Conservation (phyloP, 2,329 filamentous ascomycete genomes). For the Penicillium sumatraense region DNA sequence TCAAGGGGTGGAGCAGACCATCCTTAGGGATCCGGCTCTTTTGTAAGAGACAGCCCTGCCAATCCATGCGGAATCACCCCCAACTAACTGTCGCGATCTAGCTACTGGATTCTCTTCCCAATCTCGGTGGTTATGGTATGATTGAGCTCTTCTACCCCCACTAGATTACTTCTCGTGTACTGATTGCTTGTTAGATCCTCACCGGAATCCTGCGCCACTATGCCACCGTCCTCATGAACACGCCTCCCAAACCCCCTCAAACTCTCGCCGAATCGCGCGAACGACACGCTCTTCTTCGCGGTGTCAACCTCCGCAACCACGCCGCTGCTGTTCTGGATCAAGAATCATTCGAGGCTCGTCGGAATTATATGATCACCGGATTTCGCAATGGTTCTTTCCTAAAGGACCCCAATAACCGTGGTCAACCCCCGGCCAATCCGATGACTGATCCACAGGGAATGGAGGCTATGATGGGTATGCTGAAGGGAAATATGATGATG, state of each 20-base stretch:
- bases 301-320: slow-evolving; percentile 82
- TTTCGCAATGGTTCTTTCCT: slow-evolving; percentile 87
- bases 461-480: slow-evolving; percentile 99
- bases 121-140: slow-evolving; percentile 94
- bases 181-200: slow-evolving; percentile 66
- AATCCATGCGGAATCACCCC: slow-evolving; percentile 7
- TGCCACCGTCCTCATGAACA: slow-evolving; percentile 86
- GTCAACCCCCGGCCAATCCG: slow-evolving; percentile 88
- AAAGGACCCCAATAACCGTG: slow-evolving; percentile 83
- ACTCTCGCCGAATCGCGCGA: slow-evolving; percentile 69
- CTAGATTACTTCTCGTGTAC: too few relatives aligned
- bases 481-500: slow-evolving; percentile 99
- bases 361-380: slow-evolving; percentile 76
- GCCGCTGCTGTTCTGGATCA: slow-evolving; percentile 78
- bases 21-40: slow-evolving; percentile 96
- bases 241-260: slow-evolving; percentile 76
- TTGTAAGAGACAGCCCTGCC: slow-evolving; percentile 68
- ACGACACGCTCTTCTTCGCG: slow-evolving; percentile 81
- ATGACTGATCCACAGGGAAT: slow-evolving; percentile 95
- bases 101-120: slow-evolving; percentile 98
- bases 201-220: slow-evolving; percentile 97
- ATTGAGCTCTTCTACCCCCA: not conserved
- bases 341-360: slow-evolving; percentile 76
- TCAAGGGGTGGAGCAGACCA: slow-evolving; percentile 84
- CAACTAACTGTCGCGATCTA: slow-evolving; percentile 45